Evolutionary conservation across 176 grass and related monocot species (phyloP), one percentile per base, ranked within the genome.

Genomic region (Olyra latifolia): DNA sequence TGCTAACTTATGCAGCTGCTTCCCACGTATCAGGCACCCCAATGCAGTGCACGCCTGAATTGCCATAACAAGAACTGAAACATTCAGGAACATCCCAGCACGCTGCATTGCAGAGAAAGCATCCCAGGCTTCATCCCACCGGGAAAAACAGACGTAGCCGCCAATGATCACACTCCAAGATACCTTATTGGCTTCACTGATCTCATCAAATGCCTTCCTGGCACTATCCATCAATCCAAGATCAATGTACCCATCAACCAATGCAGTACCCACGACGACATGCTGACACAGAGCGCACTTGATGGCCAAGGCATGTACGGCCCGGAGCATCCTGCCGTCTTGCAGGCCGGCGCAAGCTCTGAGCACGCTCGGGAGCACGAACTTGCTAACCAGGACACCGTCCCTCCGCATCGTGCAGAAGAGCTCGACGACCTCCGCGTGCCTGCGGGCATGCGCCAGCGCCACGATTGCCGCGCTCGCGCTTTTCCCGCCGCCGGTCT

Each of bases 81-180:
- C 80, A 59, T 43, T 80, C 1, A 71, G 87, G 47, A 75, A 65
- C 58, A 77, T 32, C 7, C 80, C 62, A 15, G 64, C 19, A 10
- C 10, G 44, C 71, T 69, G 71, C 91, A 89, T 78, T 23, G 54
- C 22, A 1, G 17, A 62, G 71, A 89, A 89, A 53, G 75, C 80
- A 64, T 15, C 80, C 87, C 80, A 93, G 30, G 64, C 76, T 66
- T 93, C 66, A 5, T 71, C 76, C 76, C 83, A 93, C 47, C 11
- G 66, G 24, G 70, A 84, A 74, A 50, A 87, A 25, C 71, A 41
- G 27, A 61, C 76, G 69, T 89, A 81, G 50, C 76, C 65, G 1
- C 83, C 82, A 43, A 93, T 78, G 50, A 89, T 54, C 48, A 86
- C 84, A 58, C 85, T 89, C 91, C 84, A 89, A 78, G 87, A 84